Conservation (phyloP, 2,329 filamentous ascomycete genomes). For the Clarireedia sp. region DNA sequence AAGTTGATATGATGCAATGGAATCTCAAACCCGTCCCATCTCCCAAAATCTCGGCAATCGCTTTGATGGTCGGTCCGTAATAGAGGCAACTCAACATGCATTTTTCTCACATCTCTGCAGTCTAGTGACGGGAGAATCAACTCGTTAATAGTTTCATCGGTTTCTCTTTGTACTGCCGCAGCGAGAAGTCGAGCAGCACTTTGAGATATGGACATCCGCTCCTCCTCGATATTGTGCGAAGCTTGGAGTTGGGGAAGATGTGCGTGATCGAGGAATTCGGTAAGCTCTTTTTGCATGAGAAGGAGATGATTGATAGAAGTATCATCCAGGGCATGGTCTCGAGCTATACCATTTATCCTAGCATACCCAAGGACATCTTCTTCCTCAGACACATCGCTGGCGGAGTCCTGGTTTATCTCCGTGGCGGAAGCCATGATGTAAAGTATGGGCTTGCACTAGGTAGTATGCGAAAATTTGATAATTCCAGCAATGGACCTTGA, state of each 20-base stretch:
- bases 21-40: slow-evolving; percentile 23
- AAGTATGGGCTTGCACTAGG: no score
- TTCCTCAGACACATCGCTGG: neutral
- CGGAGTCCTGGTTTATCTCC: neutral
- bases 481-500: no score
- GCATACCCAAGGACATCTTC: slow-evolving; percentile 26
- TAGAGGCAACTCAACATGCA: slow-evolving; percentile 24
- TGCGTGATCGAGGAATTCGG: slow-evolving; percentile 2
- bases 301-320: slow-evolving; percentile 14
- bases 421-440: neutral
- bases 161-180: slow-evolving; percentile 12
- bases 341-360: slow-evolving; percentile 22
- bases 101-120: neutral
- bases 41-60: slow-evolving; percentile 23
- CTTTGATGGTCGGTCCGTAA: slow-evolving; percentile 23
- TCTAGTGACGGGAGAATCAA: slow-evolving; percentile 10
- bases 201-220: slow-evolving; percentile 20
- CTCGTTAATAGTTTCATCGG: slow-evolving; percentile 10
- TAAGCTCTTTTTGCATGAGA: slow-evolving; percentile 7
- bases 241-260: slow-evolving; percentile 18
- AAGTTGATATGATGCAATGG: slow-evolving; percentile 22
- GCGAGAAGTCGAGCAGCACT: slow-evolving; percentile 20
- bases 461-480: neutral
- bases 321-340: slow-evolving; percentile 17
- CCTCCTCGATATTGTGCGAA: slow-evolving; percentile 15